Percentiles rank a stretch among this genome's conserved stretches.
Evolutionary conservation across 768 basidiomycete genomes (phyloP).

Genomic region (Rhodosporidiobolus odoratus): DNA sequence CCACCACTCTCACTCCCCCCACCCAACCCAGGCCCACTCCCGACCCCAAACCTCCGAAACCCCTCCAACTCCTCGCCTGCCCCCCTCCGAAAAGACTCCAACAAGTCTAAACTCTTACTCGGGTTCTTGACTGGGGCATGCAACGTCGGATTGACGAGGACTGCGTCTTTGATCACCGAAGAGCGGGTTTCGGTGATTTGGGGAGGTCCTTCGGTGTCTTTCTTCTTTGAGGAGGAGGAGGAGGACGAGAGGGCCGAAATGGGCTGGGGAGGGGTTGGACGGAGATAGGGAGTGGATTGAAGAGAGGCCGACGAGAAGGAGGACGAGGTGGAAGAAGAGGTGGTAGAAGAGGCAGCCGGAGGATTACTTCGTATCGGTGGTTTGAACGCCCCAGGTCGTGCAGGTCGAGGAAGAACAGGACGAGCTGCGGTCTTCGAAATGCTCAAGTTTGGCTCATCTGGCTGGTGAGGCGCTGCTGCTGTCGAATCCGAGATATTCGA

Average conservation of each 20-base stretch:
- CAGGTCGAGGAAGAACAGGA: not conserved
- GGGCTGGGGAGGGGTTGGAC: not conserved
- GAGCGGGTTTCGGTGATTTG: constrained; percentile 24
- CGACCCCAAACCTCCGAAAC: not conserved
- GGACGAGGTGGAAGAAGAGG: not conserved
- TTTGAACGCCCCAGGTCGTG: no score
- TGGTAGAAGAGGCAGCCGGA: not conserved
- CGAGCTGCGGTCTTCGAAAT: not conserved
- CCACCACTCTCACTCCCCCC: no score
- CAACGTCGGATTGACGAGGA: constrained; percentile 25
- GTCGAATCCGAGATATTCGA: no score
- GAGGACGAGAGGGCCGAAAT: not conserved
- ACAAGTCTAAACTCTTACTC: constrained; percentile 13
- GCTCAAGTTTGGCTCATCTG: no score
- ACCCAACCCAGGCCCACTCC: not conserved
- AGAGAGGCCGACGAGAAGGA: not conserved
- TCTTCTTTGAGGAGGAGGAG: not conserved
- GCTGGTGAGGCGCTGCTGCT: no score
- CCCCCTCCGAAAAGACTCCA: constrained; percentile 20
- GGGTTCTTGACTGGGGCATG: not conserved
- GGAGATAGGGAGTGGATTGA: not conserved
- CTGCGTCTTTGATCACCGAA: constrained; percentile 14
- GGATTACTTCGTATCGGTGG: not conserved
- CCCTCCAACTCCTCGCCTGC: constrained; percentile 3
- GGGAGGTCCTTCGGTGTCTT: constrained; percentile 9